Evolutionary conservation across 2,329 filamentous ascomycete genomes (phyloP), one percentile per base, ranked within the genome.

Genomic region (Nothomitra cinnamomea): DNA sequence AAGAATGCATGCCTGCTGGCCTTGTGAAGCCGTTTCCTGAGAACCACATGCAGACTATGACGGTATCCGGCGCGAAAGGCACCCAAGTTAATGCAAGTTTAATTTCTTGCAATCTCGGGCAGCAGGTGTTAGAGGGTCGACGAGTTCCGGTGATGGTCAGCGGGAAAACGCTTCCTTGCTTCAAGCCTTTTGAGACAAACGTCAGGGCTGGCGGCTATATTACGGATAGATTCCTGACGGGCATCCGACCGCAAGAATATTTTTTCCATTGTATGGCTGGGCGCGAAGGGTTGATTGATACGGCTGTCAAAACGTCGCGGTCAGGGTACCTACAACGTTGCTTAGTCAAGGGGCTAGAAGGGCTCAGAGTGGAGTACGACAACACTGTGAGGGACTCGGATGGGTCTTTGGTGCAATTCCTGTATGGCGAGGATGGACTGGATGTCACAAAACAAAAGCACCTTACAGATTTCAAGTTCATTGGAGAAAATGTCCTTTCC

Each of bases 251-350:
- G 3, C 92, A 98, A 63, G 94, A 98, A 66, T 98, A 95, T 67
- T 98, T 90, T 67, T 98, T 98, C 74, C 92, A 98, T 77, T 88
- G 94, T 68, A 98, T 98, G 94, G 92, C 90, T 63, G 94, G 94
- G 61, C 81, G 92, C 70, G 94, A 98, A 75, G 92, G 92, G 74
- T 73, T 98, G 59, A 98, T 98, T 64, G 92, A 98, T 76, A 98
- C 92, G 19, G 92, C 92, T 58, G 92, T 98, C 67, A 98, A 98
- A 71, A 98, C 92, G 1, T 94, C 90, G 8, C 83, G 92, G 64
- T 96, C 92, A 25, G 94, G 92, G 56, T 98, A 98, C 65, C 74
- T 98, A 52, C 92, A 98, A 66, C 78, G 94, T 64, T 98, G 92
- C 75, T 76, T 98, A 57, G 94, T 98, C 71, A 98, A 98, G 72